These are phyloP conservation scores for Sapria himalayana DNA, from an alignment of 345 rosid genomes.

Conservation along the genomic window DNA sequence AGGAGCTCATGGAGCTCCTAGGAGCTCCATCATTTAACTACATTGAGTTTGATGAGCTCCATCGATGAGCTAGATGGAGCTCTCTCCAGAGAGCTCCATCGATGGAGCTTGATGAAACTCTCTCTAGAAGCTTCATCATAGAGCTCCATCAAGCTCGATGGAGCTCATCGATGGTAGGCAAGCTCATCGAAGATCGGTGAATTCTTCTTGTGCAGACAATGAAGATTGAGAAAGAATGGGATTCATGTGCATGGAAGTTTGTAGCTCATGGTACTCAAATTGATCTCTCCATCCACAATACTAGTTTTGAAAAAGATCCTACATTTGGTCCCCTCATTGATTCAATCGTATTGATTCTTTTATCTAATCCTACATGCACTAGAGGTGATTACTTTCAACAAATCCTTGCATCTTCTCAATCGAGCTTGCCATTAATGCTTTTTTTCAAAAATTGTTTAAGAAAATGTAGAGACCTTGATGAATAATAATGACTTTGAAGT, in stretches of 20 bases:
- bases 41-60: too few species aligned
- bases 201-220: conserved; percentile 18
- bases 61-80: too few species aligned
- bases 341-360: conserved; percentile 10
- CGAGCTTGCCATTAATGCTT: too few species aligned
- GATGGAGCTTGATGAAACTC: too few species aligned
- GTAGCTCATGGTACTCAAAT: conserved; percentile 5
- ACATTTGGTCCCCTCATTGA: conserved; percentile 22
- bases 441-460: neutral
- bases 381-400: conserved; percentile 12
- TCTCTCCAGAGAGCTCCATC: too few species aligned
- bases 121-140: too few species aligned
- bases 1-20: too few species aligned
- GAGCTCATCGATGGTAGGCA: too few species aligned
- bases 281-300: conserved; percentile 15
- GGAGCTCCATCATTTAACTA: too few species aligned
- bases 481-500: conserved; percentile 30
- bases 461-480: conserved; percentile 16
- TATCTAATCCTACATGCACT: conserved; percentile 14
- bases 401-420: too few species aligned
- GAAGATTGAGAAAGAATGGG: conserved; percentile 22
- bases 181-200: too few species aligned
- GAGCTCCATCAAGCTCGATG: too few species aligned
- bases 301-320: conserved; percentile 22
- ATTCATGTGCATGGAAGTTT: conserved; percentile 19